Evolutionary conservation across 148 eudicot species (phyloP).

Genomic region (Nepenthes mirabilis): DNA sequence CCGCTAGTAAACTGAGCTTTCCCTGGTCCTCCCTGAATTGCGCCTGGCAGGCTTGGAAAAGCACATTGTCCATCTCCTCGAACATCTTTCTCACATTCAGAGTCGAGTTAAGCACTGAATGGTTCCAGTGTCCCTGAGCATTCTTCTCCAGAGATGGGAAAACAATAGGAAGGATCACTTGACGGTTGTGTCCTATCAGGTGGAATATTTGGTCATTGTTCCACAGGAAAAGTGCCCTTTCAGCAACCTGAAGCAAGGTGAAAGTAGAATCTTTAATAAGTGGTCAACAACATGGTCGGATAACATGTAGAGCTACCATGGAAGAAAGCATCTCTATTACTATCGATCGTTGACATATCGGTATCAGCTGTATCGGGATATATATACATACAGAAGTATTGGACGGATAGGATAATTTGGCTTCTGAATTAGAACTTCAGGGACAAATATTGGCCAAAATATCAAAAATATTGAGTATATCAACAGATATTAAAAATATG

Average conservation of each 20-base stretch:
- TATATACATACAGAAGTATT: too few relatives aligned
- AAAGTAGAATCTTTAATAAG: too few relatives aligned
- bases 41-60: slow-evolving; percentile 16
- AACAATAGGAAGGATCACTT: slow-evolving; percentile 16
- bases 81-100: slow-evolving; percentile 21
- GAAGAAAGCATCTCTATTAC: too few relatives aligned
- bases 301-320: too few relatives aligned
- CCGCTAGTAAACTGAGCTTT: slow-evolving; percentile 1
- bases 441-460: too few relatives aligned
- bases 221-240: slow-evolving; percentile 20
- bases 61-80: slow-evolving; percentile 14
- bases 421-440: too few relatives aligned
- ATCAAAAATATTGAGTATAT: too few relatives aligned
- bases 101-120: slow-evolving; percentile 11
- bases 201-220: slow-evolving; percentile 16
- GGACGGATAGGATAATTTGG: too few relatives aligned
- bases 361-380: too few relatives aligned
- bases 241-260: slow-evolving; percentile 10
- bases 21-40: slow-evolving; percentile 11
- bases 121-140: slow-evolving; percentile 15
- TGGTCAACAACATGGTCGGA: too few relatives aligned
- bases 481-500: too few relatives aligned
- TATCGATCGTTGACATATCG: too few relatives aligned
- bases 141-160: slow-evolving; percentile 20
- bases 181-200: slow-evolving; percentile 14